Percentiles rank a stretch among this genome's conserved stretches.
These are phyloP conservation scores for Salicornia ramosissima DNA, from an alignment of 148 eudicot genomes.

Conservation along the genomic window DNA sequence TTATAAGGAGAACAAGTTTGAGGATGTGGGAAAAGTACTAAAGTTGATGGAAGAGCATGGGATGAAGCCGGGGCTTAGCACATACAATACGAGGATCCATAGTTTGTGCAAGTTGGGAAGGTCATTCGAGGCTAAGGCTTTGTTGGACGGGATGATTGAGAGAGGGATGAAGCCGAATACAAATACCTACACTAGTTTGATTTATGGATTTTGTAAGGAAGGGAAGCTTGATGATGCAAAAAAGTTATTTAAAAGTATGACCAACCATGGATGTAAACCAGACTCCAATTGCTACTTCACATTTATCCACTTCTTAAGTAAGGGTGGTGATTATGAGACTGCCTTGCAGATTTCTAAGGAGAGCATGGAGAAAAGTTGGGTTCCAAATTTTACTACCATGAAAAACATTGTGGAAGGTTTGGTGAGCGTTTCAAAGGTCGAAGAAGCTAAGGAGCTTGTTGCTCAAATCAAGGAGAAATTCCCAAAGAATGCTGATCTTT, in stretches of 20 bases:
- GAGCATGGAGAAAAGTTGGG: constrained; percentile 60
- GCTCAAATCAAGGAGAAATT: constrained; percentile 58
- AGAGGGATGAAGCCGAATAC: constrained; percentile 54
- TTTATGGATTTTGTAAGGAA: constrained; percentile 74
- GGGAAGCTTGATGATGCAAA: constrained; percentile 75
- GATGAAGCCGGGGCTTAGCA: constrained; percentile 37
- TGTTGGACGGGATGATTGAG: constrained; percentile 62
- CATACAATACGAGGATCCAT: constrained; percentile 59
- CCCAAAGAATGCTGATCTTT: constrained; percentile 43
- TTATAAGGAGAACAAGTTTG: constrained; percentile 69
- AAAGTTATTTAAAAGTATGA: constrained; percentile 51
- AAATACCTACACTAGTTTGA: constrained; percentile 46
- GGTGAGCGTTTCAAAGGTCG: constrained; percentile 50
- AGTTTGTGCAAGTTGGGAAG: constrained; percentile 77
- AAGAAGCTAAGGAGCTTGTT: constrained; percentile 72
- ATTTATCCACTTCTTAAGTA: constrained; percentile 49
- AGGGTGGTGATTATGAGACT: constrained; percentile 61
- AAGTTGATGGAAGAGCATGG: constrained; percentile 51
- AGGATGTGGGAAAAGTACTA: constrained; percentile 71
- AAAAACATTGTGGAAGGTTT: constrained; percentile 73
- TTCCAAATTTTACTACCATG: constrained; percentile 70
- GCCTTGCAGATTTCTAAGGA: constrained; percentile 55
- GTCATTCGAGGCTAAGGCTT: constrained; percentile 67
- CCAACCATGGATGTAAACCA: constrained; percentile 37
- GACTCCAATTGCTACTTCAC: constrained; percentile 60